Evolutionary conservation across 2,329 filamentous ascomycete genomes (phyloP), one percentile per base, ranked within the genome.

Genomic region (Penicillium oxalicum): DNA sequence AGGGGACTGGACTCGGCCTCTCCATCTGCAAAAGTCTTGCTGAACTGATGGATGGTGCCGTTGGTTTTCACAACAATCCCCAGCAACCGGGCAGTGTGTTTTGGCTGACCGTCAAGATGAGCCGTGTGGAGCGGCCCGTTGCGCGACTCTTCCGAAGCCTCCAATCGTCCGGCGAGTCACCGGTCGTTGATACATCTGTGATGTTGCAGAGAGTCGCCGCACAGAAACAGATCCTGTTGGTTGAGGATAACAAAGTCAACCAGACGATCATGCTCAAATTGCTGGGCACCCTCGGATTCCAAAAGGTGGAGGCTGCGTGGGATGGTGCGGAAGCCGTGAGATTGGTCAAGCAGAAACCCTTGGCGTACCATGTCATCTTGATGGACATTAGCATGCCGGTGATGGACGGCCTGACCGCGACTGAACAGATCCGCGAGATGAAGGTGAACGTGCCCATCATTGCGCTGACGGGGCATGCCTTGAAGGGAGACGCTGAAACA

Each of bases 21-120:
- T 78, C 77, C 8, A 82, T 82, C 34, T 79, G 77, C 53, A 81
- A 80, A 57, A 78, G 74, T 45, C 60, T 82, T 9, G 74, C 74
- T 0, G 76, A 79, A 57, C 68, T 80, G 25, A 80, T 81, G 77
- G 76, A 75, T 24, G 80, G 80, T 1, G 62, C 71, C 3, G 72
- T 79, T 13, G 74, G 75, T 4, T 77, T 70, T 40, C 57, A 56
- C 24, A 54, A 63, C 0, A 79, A 80, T 44, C 70, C 71, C 0
- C 68, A 73, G 9, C 66, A 68, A 2, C 62, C 60, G 1, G 78
- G 78, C 6, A 79, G 76, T 55, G 55, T 76, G 2, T 79, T 79
- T 52, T 79, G 75, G 76, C 74, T 80, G 50, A 76, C 72, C 0
- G 70, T 70, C 2, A 68, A 66, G 25, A 70, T 76, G 58, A 61